phyloP scores from a whole-genome alignment of 257 asterid genomes.

The Lycium barbarum region DNA sequence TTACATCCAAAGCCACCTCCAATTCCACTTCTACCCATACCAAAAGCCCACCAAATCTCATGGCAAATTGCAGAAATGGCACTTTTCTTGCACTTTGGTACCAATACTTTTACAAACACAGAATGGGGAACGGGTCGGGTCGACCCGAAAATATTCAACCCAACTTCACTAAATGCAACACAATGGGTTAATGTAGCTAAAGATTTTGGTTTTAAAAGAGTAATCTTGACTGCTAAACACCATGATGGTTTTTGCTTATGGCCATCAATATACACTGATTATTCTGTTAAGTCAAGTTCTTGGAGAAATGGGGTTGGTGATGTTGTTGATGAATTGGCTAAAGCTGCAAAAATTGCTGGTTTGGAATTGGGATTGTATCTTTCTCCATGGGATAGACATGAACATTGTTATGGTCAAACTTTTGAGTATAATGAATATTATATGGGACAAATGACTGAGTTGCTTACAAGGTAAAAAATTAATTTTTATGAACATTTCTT shows the following conservation, averaged over 20 bases:
- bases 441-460: conserved; percentile 95
- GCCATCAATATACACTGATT: conserved; percentile 89
- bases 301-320: conserved; percentile 93
- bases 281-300: conserved; percentile 78
- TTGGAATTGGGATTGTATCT: conserved; percentile 87
- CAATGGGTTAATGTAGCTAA: conserved; percentile 91
- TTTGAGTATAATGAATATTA: conserved; percentile 81
- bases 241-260: conserved; percentile 98
- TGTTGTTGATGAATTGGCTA: conserved; percentile 69
- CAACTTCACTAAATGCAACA: conserved; percentile 67
- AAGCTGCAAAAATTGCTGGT: conserved; percentile 68
- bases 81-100: conserved; percentile 84
- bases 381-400: conserved; percentile 99
- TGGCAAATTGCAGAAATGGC: conserved; percentile 98
- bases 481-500: not conserved
- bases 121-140: conserved; percentile 96
- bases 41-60: conserved; percentile 72
- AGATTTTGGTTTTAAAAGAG: conserved; percentile 67
- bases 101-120: conserved; percentile 80
- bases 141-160: conserved; percentile 77
- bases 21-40: conserved; percentile 83
- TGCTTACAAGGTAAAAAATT: conserved; percentile 71
- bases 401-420: conserved; percentile 73
- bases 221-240: conserved; percentile 83
- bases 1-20: conserved; percentile 71